Conservation (phyloP, 1,284 basidiomycete species). For the Irpex sp. region DNA sequence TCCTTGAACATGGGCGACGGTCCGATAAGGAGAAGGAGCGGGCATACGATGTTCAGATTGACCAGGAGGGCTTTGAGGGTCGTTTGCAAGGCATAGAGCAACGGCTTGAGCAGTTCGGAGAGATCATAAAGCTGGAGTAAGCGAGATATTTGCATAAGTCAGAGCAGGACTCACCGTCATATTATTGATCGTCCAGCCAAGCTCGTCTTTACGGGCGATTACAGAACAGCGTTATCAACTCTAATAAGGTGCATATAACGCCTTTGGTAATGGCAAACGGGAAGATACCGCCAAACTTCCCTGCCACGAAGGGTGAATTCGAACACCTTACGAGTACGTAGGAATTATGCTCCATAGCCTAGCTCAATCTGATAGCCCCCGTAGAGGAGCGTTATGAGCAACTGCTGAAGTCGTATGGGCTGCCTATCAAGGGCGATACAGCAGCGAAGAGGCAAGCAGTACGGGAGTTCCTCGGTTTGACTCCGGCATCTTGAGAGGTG, state of each 20-base stretch:
- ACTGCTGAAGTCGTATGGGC: slow-evolving; percentile 31
- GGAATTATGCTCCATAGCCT: background rate
- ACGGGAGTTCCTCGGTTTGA: slow-evolving; percentile 34
- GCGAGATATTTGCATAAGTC: slow-evolving; percentile 21
- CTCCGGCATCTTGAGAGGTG: slow-evolving; percentile 14
- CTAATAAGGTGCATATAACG: slow-evolving; percentile 30
- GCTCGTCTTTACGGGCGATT: slow-evolving; percentile 33
- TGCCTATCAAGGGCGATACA: slow-evolving; percentile 33
- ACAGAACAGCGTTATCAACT: slow-evolving; percentile 29
- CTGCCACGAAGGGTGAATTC: slow-evolving; percentile 37
- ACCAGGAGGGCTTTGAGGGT: slow-evolving; percentile 15
- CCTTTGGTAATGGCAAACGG: slow-evolving; percentile 30
- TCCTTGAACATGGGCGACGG: slow-evolving; percentile 1
- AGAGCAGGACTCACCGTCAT: background rate
- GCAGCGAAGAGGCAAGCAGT: slow-evolving; percentile 33
- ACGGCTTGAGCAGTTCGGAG: slow-evolving; percentile 27
- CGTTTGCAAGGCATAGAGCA: slow-evolving; percentile 29
- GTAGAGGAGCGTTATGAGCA: slow-evolving; percentile 38
- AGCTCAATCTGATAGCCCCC: background rate
- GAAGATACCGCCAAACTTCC: slow-evolving; percentile 33
- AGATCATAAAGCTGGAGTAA: slow-evolving; percentile 33
- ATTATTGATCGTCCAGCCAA: slow-evolving; percentile 24
- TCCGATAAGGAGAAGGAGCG: slow-evolving; percentile 14
- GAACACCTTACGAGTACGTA: slow-evolving; percentile 37
- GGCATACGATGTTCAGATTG: slow-evolving; percentile 8